These are phyloP conservation scores for Wickerhamiella parazyma DNA, from an alignment of 805 yeast species.

Conservation along the genomic window DNA sequence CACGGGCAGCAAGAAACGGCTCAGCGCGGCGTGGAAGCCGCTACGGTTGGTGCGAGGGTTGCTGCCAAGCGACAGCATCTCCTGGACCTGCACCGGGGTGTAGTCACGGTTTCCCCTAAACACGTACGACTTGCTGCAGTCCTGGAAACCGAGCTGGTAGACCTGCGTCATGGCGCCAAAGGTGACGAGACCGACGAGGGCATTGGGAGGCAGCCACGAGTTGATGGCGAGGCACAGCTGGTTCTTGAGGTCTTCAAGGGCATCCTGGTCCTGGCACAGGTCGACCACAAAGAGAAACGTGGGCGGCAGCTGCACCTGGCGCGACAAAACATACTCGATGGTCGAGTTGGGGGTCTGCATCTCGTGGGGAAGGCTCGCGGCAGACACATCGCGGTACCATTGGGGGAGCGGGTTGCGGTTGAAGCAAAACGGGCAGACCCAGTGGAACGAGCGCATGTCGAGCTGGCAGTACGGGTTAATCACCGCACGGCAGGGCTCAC, in stretches of 20 bases:
- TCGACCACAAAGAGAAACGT: conserved; percentile 77
- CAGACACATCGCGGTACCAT: conserved; percentile 63
- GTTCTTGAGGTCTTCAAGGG: conserved; percentile 70
- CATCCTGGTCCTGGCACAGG: conserved; percentile 79
- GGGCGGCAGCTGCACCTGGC: conserved; percentile 77
- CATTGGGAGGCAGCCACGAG: conserved; percentile 74
- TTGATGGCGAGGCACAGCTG: conserved; percentile 41
- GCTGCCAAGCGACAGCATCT: conserved; percentile 41
- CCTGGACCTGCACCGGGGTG: conserved; percentile 38
- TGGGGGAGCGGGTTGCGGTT: conserved; percentile 69
- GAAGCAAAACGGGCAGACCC: conserved; percentile 80
- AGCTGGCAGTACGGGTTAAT: conserved; percentile 78
- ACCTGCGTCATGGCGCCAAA: conserved; percentile 84
- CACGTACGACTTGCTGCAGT: conserved; percentile 60
- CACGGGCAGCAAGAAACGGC: conserved; percentile 60
- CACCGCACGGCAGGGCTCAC: conserved; percentile 69
- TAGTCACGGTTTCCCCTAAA: conserved; percentile 87
- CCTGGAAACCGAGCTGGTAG: conserved; percentile 62
- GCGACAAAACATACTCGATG: conserved; percentile 69
- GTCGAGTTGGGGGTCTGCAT: conserved; percentile 55
- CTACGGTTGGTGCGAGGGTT: conserved; percentile 1
- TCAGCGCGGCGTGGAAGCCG: conserved; percentile 29
- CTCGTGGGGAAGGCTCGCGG: conserved; percentile 71
- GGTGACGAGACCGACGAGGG: conserved; percentile 76
- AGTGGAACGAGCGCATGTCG: conserved; percentile 58